These are phyloP conservation scores for Fusarium sp. DNA, from an alignment of 2,329 filamentous ascomycete species.

Conservation along the genomic window DNA sequence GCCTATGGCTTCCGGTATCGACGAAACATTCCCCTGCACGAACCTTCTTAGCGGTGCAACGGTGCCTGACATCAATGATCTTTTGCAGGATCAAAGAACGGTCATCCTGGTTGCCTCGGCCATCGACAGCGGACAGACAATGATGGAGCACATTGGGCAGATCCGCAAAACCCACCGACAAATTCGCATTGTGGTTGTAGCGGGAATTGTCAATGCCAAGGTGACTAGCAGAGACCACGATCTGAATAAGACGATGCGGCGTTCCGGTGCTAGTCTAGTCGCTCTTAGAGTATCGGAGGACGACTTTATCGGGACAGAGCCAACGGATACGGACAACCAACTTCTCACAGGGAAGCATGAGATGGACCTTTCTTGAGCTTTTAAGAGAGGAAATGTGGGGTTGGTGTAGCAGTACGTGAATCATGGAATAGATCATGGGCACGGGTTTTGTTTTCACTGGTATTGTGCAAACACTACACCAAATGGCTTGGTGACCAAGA, in stretches of 20 bases:
- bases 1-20: constrained; percentile 70
- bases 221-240: constrained; percentile 23
- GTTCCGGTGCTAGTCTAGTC: constrained; percentile 53
- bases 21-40: constrained; percentile 42
- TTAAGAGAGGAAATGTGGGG: no score
- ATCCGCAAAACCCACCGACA: constrained; percentile 54
- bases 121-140: constrained; percentile 58
- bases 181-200: constrained; percentile 64
- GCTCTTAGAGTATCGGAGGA: constrained; percentile 68
- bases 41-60: no score
- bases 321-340: no score
- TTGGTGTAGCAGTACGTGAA: no score
- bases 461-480: not conserved
- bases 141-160: not conserved
- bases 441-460: no score
- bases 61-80: no score
- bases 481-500: no score
- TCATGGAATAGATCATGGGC: no score
- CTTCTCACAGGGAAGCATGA: no score
- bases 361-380: no score
- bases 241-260: no score
- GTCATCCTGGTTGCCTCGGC: constrained; percentile 71
- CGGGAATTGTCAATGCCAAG: constrained; percentile 64
- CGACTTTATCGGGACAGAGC: constrained; percentile 60
- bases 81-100: constrained; percentile 50